These are phyloP conservation scores for Iberis pinnata DNA, from an alignment of 345 rosid genomes.

Conservation along the genomic window DNA sequence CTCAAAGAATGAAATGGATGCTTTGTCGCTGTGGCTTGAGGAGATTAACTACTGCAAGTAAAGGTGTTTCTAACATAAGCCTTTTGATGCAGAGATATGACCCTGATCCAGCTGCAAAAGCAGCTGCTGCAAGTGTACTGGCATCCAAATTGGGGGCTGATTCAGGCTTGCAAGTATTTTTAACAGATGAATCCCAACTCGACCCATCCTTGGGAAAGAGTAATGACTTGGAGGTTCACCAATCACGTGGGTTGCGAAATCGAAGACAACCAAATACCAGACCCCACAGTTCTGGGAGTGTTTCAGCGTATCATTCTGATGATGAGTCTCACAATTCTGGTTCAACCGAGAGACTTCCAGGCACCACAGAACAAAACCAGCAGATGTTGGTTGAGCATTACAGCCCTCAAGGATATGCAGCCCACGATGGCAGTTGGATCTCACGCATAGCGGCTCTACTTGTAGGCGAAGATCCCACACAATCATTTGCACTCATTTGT, in stretches of 20 bases:
- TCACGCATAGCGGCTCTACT: constrained; percentile 87
- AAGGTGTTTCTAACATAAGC: constrained; percentile 18
- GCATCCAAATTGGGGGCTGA: constrained; percentile 95
- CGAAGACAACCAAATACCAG: constrained; percentile 50
- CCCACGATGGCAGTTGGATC: constrained; percentile 73
- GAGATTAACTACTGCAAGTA: background rate
- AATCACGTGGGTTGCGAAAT: constrained; percentile 61
- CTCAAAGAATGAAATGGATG: background rate
- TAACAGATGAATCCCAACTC: constrained; percentile 56
- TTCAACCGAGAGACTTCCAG: constrained; percentile 30
- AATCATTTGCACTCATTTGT: constrained; percentile 89
- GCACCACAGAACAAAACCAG: constrained; percentile 42
- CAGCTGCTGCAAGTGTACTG: constrained; percentile 92
- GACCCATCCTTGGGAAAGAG: constrained; percentile 52
- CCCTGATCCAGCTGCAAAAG: constrained; percentile 96
- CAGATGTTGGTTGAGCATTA: constrained; percentile 60
- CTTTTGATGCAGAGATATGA: constrained; percentile 68
- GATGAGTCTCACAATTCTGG: constrained; percentile 39
- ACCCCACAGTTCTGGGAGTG: constrained; percentile 46
- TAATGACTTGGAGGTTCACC: constrained; percentile 54
- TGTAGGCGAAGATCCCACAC: constrained; percentile 94
- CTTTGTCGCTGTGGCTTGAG: constrained; percentile 7
- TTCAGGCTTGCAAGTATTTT: constrained; percentile 69
- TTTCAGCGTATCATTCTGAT: constrained; percentile 34
- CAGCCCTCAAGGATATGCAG: constrained; percentile 43